Percentiles rank a stretch among this genome's conserved stretches.
phyloP scores from a whole-genome alignment of 805 yeast species.

The Yarrowia yakushimensis region DNA sequence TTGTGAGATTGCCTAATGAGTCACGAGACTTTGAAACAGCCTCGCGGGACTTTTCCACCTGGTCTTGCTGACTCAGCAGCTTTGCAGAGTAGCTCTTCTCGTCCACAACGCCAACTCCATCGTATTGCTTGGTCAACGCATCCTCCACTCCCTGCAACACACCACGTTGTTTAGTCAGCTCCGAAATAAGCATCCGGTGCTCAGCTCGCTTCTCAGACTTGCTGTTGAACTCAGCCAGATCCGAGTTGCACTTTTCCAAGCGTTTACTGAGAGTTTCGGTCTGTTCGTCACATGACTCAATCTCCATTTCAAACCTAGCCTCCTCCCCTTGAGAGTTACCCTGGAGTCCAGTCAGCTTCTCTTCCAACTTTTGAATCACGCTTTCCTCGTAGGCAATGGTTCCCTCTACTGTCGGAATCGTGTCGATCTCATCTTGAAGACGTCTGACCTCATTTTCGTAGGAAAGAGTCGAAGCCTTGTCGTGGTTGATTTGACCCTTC shows the following conservation, averaged over 20 bases:
- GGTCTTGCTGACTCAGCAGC: background rate
- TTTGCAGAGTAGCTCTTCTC: background rate
- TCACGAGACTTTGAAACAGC: background rate
- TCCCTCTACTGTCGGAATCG: slow-evolving; percentile 10
- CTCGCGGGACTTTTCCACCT: background rate
- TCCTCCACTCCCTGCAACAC: background rate
- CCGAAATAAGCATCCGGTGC: background rate
- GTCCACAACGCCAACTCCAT: background rate
- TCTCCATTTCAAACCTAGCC: background rate
- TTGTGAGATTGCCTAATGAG: background rate
- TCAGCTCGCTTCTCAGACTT: slow-evolving; percentile 11
- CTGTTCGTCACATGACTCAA: background rate
- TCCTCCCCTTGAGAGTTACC: background rate
- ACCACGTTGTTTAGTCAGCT: background rate
- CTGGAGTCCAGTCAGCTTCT: background rate
- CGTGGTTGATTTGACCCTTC: background rate
- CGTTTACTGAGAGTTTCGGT: background rate
- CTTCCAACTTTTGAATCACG: background rate
- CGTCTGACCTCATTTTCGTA: background rate
- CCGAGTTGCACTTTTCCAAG: slow-evolving; percentile 8
- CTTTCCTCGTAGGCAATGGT: slow-evolving; percentile 13
- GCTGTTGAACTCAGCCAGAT: slow-evolving; percentile 12
- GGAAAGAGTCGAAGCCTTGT: background rate
- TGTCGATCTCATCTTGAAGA: slow-evolving; percentile 3
- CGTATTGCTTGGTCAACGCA: background rate